Evolutionary conservation across 2,329 filamentous ascomycete genomes (phyloP), one percentile per base, ranked within the genome.

Genomic region (Capronia americana): DNA sequence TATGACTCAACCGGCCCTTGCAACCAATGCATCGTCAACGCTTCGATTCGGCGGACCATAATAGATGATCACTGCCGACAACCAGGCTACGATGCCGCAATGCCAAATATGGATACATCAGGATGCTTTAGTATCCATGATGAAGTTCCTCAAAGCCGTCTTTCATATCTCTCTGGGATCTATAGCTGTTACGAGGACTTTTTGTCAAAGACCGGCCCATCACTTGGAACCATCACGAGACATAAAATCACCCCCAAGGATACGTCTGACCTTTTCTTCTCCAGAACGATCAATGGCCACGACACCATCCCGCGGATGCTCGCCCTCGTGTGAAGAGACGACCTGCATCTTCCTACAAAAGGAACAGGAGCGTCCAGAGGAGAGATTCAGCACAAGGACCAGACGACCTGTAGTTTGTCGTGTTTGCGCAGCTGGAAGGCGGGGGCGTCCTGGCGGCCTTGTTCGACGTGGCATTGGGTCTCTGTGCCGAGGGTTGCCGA

Each of bases 371-470:
- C 50, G 23, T 12, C 50, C 14, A 5, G 4, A 6, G 23, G 1
- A 28, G 46, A 26, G 20, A 17, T 34, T 20, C 28, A 12, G n/a
- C 58, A 23, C 56, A 32, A 32, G 14, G 23, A 4, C 48, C 34
- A 23, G 14, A n/a, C 20, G 30, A 72, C 23, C 64, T 68, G 8
- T 38, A 63, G 46, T 67, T 66, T 14, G 48, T 70, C 30, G 67
- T 67, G 3, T 67, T 72, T 50, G 58, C 60, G 5, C 61, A 71
- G 14, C 63, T 72, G 2, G 70, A 60, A 7, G 32, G 60, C 28
- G 69, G 63, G 17, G 71, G 71, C 12, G 62, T 72, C 8, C 34
- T 73, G 10, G 67, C 69, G 34, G 38, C 71, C 17, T 50, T 73
- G 64, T 51, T 73, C 23, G 71, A 73, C 48, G 70, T 72, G 59